These are phyloP conservation scores for Drechslerella dactyloides DNA, from an alignment of 2,329 filamentous ascomycete genomes.

Conservation along the genomic window DNA sequence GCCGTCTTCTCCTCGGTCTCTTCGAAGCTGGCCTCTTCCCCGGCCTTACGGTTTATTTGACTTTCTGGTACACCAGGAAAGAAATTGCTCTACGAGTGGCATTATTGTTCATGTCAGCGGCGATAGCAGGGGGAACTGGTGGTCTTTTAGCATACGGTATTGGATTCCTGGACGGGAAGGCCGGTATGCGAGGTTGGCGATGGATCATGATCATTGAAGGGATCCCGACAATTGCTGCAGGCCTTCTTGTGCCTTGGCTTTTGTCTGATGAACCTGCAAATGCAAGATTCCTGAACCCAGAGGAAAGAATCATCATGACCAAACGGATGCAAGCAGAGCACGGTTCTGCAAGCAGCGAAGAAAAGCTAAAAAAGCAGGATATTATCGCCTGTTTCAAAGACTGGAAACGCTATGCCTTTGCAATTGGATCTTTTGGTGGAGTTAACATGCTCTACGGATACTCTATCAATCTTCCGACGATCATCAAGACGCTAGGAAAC, in stretches of 20 bases:
- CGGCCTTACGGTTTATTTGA: constrained; percentile 72
- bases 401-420: constrained; percentile 72
- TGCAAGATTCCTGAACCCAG: constrained; percentile 66
- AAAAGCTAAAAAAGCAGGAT: constrained; percentile 68
- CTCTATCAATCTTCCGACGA: constrained; percentile 78
- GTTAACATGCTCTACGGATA: constrained; percentile 81
- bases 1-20: constrained; percentile 71
- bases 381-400: constrained; percentile 72
- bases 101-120: constrained; percentile 74
- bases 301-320: constrained; percentile 67
- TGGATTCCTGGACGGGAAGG: constrained; percentile 72
- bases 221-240: constrained; percentile 65
- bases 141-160: constrained; percentile 77
- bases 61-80: constrained; percentile 76
- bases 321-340: constrained; percentile 50
- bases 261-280: constrained; percentile 72
- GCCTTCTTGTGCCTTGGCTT: constrained; percentile 65
- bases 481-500: constrained; percentile 71
- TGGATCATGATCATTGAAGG: constrained; percentile 72
- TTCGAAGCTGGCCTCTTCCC: constrained; percentile 76
- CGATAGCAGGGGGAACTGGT: constrained; percentile 73
- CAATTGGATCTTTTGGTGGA: constrained; percentile 71
- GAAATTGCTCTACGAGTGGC: constrained; percentile 75
- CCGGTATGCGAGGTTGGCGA: constrained; percentile 71
- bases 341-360: constrained; percentile 56